Conservation (phyloP, 306 rosid species). For the Castanospermum australe region DNA sequence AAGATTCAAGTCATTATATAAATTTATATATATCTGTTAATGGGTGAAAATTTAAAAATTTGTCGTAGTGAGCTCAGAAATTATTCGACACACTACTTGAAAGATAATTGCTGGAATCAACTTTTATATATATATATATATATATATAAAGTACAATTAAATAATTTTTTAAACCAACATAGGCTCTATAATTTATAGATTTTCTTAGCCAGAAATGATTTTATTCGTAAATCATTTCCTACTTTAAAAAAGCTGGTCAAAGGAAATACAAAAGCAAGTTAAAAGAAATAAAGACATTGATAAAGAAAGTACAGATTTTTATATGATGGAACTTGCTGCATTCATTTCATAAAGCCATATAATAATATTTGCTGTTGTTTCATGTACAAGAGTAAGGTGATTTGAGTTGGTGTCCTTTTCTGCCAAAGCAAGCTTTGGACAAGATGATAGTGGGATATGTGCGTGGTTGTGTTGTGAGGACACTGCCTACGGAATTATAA, state of each 20-base stretch:
- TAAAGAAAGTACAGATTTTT: neutral
- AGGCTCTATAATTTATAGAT: constrained; percentile 21
- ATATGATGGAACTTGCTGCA: neutral
- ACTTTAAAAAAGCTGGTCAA: constrained; percentile 46
- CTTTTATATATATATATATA: no score
- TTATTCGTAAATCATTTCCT: neutral
- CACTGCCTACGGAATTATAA: neutral
- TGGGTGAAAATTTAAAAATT: no score
- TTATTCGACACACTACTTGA: no score
- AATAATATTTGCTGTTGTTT: neutral
- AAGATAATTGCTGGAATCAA: no score
- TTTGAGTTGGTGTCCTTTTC: constrained; percentile 5
- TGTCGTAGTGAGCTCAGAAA: no score
- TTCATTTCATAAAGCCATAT: neutral
- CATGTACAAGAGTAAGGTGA: neutral
- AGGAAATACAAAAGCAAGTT: constrained; percentile 28
- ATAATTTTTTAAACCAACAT: no score
- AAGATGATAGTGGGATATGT: constrained; percentile 19
- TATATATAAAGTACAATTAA: no score
- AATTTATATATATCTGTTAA: no score
- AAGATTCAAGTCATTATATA: no score
- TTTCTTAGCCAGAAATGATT: neutral
- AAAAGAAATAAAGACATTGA: constrained; percentile 21
- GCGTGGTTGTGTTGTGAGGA: constrained; percentile 22
- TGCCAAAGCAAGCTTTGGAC: neutral